Evolutionary conservation across 2,329 filamentous ascomycete genomes (phyloP).

Genomic region (Ascochyta lentis): DNA sequence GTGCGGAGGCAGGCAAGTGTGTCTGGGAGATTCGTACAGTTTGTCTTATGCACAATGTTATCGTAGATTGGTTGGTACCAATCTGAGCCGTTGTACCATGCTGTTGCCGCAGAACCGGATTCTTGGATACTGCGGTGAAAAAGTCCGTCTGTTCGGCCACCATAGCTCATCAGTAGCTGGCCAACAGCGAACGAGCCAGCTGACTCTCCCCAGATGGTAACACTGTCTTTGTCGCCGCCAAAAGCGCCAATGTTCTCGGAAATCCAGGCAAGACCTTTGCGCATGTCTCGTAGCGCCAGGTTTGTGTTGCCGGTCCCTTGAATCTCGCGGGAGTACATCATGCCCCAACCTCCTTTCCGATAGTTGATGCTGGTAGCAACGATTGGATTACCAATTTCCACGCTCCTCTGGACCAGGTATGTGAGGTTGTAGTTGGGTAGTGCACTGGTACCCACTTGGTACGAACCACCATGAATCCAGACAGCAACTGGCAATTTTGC

Average conservation of each 20-base stretch:
- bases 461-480: constrained; percentile 64
- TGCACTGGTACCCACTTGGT: constrained; percentile 53
- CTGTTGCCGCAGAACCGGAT: constrained; percentile 47
- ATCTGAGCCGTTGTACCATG: constrained; percentile 49
- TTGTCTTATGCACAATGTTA: constrained; percentile 54
- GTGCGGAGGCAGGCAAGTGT: constrained; percentile 61
- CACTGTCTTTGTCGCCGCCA: constrained; percentile 50
- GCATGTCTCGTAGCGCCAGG: constrained; percentile 50
- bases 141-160: constrained; percentile 43
- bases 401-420: constrained; percentile 60
- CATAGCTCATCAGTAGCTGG: constrained; percentile 45
- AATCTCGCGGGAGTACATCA: constrained; percentile 61
- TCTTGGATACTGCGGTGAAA: constrained; percentile 50
- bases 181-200: constrained; percentile 53
- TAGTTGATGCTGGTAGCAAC: constrained; percentile 49
- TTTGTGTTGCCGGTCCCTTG: constrained; percentile 57
- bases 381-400: constrained; percentile 47
- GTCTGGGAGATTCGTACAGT: constrained; percentile 60
- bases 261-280: constrained; percentile 56
- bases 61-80: constrained; percentile 59
- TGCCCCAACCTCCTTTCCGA: constrained; percentile 72
- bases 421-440: constrained; percentile 67
- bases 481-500: constrained; percentile 61
- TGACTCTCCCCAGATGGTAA: constrained; percentile 56
- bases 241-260: constrained; percentile 53